These are phyloP conservation scores for Torulaspora microellipsoides DNA, from an alignment of 805 yeast species.

Conservation along the genomic window DNA sequence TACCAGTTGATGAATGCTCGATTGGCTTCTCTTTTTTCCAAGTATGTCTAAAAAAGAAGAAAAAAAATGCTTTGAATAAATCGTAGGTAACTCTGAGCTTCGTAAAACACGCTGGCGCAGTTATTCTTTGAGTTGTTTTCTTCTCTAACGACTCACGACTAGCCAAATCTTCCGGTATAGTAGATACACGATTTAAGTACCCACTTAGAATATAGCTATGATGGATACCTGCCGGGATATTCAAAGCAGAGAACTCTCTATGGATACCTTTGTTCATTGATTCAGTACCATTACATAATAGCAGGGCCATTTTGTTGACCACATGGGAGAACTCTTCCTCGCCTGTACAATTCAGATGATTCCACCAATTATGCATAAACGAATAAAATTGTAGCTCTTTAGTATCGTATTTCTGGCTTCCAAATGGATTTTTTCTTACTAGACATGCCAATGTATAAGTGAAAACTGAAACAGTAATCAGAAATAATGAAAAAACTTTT, in stretches of 20 bases:
- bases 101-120: conserved; percentile 6
- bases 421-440: conserved; percentile 41
- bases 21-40: background rate
- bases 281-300: conserved; percentile 25
- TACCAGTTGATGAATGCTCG: background rate
- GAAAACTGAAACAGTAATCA: conserved; percentile 47
- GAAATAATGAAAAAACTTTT: conserved; percentile 50
- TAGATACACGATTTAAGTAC: conserved; percentile 16
- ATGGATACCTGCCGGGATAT: conserved; percentile 19
- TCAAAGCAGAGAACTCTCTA: conserved; percentile 24
- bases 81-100: conserved; percentile 7
- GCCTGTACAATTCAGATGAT: conserved; percentile 30
- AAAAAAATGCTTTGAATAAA: conserved; percentile 6
- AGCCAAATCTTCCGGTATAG: conserved; percentile 16
- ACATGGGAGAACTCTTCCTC: conserved; percentile 30
- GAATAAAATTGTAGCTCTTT: conserved; percentile 29
- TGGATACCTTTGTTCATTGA: conserved; percentile 22
- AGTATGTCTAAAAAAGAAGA: conserved; percentile 8
- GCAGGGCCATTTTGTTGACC: conserved; percentile 20
- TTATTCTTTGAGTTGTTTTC: background rate
- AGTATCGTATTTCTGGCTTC: conserved; percentile 7
- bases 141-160: background rate
- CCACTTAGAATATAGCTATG: conserved; percentile 22
- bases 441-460: conserved; percentile 57
- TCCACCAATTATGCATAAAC: conserved; percentile 29